Percentiles rank a stretch among this genome's conserved stretches.
These are phyloP conservation scores for Paramecium bursaria DNA, from an alignment of 73 alveolate species.

Conservation along the genomic window DNA sequence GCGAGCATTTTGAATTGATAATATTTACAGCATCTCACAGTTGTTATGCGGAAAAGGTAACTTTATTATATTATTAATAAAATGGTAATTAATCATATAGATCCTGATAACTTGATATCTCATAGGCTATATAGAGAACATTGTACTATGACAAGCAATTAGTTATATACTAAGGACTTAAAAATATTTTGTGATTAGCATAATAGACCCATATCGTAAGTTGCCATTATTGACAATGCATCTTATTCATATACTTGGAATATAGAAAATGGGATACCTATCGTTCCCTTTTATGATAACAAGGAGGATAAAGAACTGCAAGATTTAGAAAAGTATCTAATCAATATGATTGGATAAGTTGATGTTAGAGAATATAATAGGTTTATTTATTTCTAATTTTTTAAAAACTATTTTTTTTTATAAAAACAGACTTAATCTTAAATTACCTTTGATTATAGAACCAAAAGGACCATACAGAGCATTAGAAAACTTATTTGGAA, in stretches of 20 bases:
- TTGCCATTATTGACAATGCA: constrained; percentile 91
- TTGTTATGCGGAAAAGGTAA: constrained; percentile 92
- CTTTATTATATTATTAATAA: neutral
- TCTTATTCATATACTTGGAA: constrained; percentile 85
- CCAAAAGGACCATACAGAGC: constrained; percentile 40
- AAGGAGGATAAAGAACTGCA: constrained; percentile 74
- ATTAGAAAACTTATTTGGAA: constrained; percentile 32
- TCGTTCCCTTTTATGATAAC: constrained; percentile 83
- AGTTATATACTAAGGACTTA: constrained; percentile 92
- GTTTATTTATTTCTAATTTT: neutral
- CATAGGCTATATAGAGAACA: constrained; percentile 88
- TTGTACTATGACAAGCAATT: constrained; percentile 87
- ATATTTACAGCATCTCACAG: constrained; percentile 94
- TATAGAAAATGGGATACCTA: constrained; percentile 86
- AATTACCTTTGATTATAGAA: neutral
- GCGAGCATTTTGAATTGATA: constrained; percentile 82
- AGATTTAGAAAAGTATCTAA: neutral
- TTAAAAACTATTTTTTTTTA: no score
- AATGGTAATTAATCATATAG: constrained; percentile 89
- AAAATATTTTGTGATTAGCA: constrained; percentile 84
- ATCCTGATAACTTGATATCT: constrained; percentile 86
- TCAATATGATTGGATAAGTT: neutral
- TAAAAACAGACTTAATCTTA: neutral
- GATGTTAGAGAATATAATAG: constrained; percentile 2
- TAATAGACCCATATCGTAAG: constrained; percentile 74